A percentile compares a stretch with the other conserved stretches of the same genome.
Evolutionary conservation across 1,139 yeast genomes (phyloP).

Genomic region (Debaryomyces nepalensis): DNA sequence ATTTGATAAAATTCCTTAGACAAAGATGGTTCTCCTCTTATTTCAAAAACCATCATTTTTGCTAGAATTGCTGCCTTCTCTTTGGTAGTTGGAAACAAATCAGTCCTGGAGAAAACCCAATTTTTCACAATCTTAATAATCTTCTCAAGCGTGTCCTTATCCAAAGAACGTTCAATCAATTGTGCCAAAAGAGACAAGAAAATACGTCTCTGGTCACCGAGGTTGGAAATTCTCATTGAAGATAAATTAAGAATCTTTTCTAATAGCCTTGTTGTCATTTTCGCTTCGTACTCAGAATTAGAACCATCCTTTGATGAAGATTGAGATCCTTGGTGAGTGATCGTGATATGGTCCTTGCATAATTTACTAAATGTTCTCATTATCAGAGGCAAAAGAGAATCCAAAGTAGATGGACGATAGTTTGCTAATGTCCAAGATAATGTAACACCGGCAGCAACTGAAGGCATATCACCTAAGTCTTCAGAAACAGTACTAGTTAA

Average conservation of each 20-base stretch:
- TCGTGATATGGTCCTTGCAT: conserved; percentile 85
- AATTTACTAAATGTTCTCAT: conserved; percentile 88
- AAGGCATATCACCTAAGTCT: conserved; percentile 79
- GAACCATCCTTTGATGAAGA: conserved; percentile 36
- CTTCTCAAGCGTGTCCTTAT: conserved; percentile 71
- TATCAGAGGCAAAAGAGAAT: conserved; percentile 71
- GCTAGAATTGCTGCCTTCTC: conserved; percentile 94
- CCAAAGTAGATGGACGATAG: conserved; percentile 73
- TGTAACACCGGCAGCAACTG: conserved; percentile 89
- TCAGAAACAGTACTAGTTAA: conserved; percentile 76
- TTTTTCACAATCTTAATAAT: conserved; percentile 78
- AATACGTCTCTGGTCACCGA: conserved; percentile 92
- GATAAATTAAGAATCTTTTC: conserved; percentile 79
- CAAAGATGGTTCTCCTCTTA: conserved; percentile 80
- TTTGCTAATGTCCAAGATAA: conserved; percentile 82
- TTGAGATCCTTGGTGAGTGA: conserved; percentile 57
- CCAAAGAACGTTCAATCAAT: conserved; percentile 85
- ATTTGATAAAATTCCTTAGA: conserved; percentile 84
- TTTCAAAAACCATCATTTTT: conserved; percentile 93
- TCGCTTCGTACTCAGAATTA: conserved; percentile 67
- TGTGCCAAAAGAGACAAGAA: conserved; percentile 87
- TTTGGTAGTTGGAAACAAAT: conserved; percentile 90
- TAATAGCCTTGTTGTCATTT: conserved; percentile 73
- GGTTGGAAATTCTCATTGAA: conserved; percentile 75
- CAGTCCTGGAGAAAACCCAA: conserved; percentile 88